Conservation (phyloP, 345 rosid species). For the Arabidopsis arenosa region DNA sequence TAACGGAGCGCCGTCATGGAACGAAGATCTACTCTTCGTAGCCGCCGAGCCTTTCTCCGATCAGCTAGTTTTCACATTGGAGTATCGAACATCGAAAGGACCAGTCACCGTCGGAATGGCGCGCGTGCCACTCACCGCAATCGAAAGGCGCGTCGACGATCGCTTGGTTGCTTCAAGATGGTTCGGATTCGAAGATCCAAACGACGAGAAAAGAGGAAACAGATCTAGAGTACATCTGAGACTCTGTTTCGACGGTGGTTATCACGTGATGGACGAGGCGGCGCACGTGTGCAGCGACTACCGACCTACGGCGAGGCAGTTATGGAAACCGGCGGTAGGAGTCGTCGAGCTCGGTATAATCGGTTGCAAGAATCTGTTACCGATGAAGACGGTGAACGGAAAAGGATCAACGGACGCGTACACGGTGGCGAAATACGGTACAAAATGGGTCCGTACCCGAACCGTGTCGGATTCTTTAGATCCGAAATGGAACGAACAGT, state of each 20-base stretch:
- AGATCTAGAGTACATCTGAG: constrained; percentile 80
- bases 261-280: constrained; percentile 95
- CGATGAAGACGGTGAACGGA: constrained; percentile 72
- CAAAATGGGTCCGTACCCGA: constrained; percentile 91
- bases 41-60: constrained; percentile 81
- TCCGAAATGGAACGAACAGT: constrained; percentile 95
- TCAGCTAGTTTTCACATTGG: constrained; percentile 58
- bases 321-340: constrained; percentile 89
- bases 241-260: constrained; percentile 89
- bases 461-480: constrained; percentile 72
- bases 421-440: constrained; percentile 83
- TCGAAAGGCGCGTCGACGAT: constrained; percentile 91
- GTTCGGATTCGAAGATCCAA: constrained; percentile 64
- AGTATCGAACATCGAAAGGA: constrained; percentile 65
- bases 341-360: constrained; percentile 80
- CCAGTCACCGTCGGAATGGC: constrained; percentile 54
- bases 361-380: constrained; percentile 75
- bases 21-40: constrained; percentile 78
- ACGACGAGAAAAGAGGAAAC: constrained; percentile 57
- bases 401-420: constrained; percentile 80
- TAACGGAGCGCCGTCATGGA: constrained; percentile 80
- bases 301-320: constrained; percentile 87
- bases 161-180: constrained; percentile 71
- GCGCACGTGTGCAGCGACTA: constrained; percentile 87
- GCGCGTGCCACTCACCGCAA: constrained; percentile 50